Evolutionary conservation across 768 basidiomycete genomes (phyloP).

Genomic region (Boletus rex-veris): DNA sequence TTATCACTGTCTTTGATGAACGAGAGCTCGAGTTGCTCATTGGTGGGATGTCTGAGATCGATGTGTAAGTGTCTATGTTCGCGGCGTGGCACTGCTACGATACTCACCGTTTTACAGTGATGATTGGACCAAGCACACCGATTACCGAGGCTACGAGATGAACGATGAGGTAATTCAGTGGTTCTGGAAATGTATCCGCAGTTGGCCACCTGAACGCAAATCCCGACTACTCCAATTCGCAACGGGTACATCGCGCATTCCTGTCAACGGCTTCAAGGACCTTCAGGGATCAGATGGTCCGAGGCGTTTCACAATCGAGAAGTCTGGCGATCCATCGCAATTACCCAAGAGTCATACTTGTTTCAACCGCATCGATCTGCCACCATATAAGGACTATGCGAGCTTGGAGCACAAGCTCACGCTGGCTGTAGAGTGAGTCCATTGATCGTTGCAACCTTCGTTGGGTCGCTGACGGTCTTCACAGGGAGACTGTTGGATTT

Average conservation of each 20-base stretch:
- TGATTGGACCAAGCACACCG: slow-evolving; percentile 99
- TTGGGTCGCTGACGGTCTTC: slow-evolving; percentile 16
- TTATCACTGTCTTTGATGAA: slow-evolving; percentile 98
- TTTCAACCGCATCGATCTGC: slow-evolving; percentile 95
- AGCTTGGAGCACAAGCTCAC: slow-evolving; percentile 94
- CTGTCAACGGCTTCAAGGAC: slow-evolving; percentile 98
- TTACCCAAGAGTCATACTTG: slow-evolving; percentile 96
- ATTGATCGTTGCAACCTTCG: background rate
- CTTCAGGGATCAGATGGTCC: slow-evolving; percentile 97
- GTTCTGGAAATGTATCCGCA: slow-evolving; percentile 99
- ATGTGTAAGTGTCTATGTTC: slow-evolving; percentile 65
- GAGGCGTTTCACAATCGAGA: slow-evolving; percentile 96
- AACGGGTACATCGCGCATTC: slow-evolving; percentile 94
- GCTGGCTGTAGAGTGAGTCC: slow-evolving; percentile 84
- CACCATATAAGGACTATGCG: slow-evolving; percentile 96
- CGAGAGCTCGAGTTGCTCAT: slow-evolving; percentile 95
- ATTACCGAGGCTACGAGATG: slow-evolving; percentile 95
- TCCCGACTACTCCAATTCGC: slow-evolving; percentile 95
- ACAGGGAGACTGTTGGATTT: slow-evolving; percentile 89
- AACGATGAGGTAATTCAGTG: slow-evolving; percentile 97
- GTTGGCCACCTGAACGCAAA: slow-evolving; percentile 98
- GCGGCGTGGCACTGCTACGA: background rate
- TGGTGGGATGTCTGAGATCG: slow-evolving; percentile 99
- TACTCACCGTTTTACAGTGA: slow-evolving; percentile 46
- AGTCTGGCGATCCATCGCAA: slow-evolving; percentile 94